These are phyloP conservation scores for Penicillium sp. DNA, from an alignment of 2,329 filamentous ascomycete species.

Conservation along the genomic window DNA sequence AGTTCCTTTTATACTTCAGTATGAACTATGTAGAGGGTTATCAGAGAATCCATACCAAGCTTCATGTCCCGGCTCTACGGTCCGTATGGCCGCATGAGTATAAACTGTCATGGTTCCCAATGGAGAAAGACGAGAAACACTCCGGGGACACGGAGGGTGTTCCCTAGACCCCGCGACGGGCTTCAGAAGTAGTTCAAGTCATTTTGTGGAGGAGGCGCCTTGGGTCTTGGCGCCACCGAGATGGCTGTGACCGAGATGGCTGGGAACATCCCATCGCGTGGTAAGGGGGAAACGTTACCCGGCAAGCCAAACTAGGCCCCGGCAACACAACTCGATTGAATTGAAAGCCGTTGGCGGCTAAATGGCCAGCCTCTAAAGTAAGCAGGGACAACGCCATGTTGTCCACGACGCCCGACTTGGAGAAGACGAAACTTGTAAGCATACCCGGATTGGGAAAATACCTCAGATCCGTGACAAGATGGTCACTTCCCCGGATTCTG, in stretches of 20 bases:
- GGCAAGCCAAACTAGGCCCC: not conserved
- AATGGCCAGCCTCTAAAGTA: not conserved
- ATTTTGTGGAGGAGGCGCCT: not conserved
- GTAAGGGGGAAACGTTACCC: too few relatives aligned
- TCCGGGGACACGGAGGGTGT: conserved; percentile 25
- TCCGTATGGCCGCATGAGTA: conserved; percentile 12
- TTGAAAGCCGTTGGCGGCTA: not conserved
- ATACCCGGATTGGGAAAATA: not conserved
- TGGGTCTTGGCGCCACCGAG: not conserved
- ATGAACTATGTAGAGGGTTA: not conserved
- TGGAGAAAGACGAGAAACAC: conserved; percentile 11
- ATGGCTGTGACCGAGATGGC: not conserved
- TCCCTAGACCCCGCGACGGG: not conserved
- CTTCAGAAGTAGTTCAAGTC: not conserved
- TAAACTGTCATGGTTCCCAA: conserved; percentile 6
- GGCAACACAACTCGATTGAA: not conserved
- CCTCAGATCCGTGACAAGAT: conserved; percentile 2
- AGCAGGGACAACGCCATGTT: not conserved
- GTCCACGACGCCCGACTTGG: not conserved
- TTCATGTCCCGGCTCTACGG: conserved; percentile 9
- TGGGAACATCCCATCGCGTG: not conserved
- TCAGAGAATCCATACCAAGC: not conserved
- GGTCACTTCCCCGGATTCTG: not conserved
- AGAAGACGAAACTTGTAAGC: not conserved
- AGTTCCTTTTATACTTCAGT: conserved; percentile 8